These are phyloP conservation scores for Pseudodiploospora longispora DNA, from an alignment of 2,329 filamentous ascomycete genomes.

Conservation along the genomic window DNA sequence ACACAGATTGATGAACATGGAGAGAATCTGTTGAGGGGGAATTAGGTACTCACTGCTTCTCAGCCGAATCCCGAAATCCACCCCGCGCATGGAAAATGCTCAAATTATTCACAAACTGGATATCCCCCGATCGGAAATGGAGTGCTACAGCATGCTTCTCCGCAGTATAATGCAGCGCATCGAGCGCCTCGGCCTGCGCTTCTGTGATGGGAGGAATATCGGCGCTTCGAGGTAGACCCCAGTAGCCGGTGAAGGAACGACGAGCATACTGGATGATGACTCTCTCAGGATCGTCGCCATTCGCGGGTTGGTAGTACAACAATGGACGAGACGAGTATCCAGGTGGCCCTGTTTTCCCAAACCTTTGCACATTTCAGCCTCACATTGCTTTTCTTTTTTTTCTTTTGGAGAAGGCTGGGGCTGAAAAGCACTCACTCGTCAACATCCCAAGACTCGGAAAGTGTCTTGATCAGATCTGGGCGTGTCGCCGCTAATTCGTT, in stretches of 20 bases:
- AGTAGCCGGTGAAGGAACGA: conserved; percentile 50
- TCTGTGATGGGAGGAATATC: conserved; percentile 49
- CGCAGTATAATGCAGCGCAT: conserved; percentile 41
- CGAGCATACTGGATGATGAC: conserved; percentile 54
- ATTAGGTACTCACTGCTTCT: conserved; percentile 31
- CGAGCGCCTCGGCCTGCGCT: conserved; percentile 44
- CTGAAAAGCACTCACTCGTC: conserved; percentile 29
- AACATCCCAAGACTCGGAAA: conserved; percentile 40
- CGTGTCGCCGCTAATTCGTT: conserved; percentile 51
- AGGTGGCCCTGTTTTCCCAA: no score
- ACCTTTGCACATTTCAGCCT: no score
- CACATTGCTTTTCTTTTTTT: not conserved
- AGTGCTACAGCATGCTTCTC: conserved; percentile 37
- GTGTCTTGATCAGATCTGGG: conserved; percentile 50
- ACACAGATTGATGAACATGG: conserved; percentile 7
- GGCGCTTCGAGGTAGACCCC: conserved; percentile 41
- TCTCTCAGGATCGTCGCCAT: conserved; percentile 37
- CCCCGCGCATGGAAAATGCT: conserved; percentile 45
- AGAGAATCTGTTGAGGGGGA: not conserved
- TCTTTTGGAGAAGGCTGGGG: not conserved
- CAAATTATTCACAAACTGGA: conserved; percentile 49
- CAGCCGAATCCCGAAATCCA: conserved; percentile 35
- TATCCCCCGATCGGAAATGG: conserved; percentile 41
- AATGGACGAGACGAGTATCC: conserved; percentile 33
- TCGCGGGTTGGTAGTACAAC: conserved; percentile 46